Evolutionary conservation across 139 green algal genomes (phyloP), one percentile per base, ranked within the genome.

Genomic region (Bryopsis sp.): DNA sequence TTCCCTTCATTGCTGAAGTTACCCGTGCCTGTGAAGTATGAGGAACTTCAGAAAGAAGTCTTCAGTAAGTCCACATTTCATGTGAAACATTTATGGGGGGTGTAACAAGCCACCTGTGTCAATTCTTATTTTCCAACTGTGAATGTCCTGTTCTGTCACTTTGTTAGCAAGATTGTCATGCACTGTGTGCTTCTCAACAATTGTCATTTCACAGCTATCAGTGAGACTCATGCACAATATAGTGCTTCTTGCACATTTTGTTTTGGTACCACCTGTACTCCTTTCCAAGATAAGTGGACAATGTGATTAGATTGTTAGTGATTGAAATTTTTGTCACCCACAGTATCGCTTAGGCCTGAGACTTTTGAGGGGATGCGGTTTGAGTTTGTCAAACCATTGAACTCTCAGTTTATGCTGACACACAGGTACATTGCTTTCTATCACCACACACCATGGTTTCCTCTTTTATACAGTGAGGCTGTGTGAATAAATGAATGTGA

Each of bases 321-420:
- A 7, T 11, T 8, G 32, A 28, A 22, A 8, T 64, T 48, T 26
- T 58, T 39, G 58, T 78, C 6, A 66, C 68, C 32, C 6, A 73
- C 88, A 95, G 91, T 97, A 83, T 87, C 84, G 1, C 82, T 99
- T 3, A 97, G 96, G 79, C 94, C 95, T 1, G 95, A 99, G 38
- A 61, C 88, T 4, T 99, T 99, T 71, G 95, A 98, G 77, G 95
- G 95, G 37, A 70, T 96, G 48, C 81, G 91, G 1, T 98, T 99
- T 68, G 95, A 99, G 68, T 89, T 99, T 72, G 97, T 84, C 60
- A 96, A 96, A 74, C 91, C 94, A 1, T 78, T 99, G 26, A 99
- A 97, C 78, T 85, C 91, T 67, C 95, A 97, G 72, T 99, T 99
- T 75, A 91, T 90, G 36, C 74, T 98, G 24, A 85, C 68, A n/a